Evolutionary conservation across 2,329 filamentous ascomycete species (phyloP), one percentile per base, ranked within the genome.

Genomic region (Exophiala dermatitidis): DNA sequence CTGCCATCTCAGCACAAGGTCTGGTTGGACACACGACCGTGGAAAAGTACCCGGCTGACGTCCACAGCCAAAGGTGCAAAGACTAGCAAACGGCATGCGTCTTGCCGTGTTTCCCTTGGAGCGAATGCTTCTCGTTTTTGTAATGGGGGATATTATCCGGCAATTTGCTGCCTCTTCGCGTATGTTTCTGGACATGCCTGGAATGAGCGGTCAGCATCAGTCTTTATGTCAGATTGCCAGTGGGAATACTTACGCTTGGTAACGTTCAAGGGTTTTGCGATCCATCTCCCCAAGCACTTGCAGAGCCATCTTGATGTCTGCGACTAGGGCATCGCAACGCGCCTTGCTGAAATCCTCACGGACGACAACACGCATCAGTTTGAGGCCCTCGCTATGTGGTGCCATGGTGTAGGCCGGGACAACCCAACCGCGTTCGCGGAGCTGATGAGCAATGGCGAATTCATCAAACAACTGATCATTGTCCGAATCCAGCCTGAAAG

Each of bases 381-480:
- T 94, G 66, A 96, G 77, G 60, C 83, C 76, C 52, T 88, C 77
- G 12, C 88, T 90, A 67, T 95, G 79, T 12, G 90, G 90, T 0
- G 91, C 91, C 91, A 96, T 96, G 37, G 90, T 97, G 73, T 97
- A 97, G 0, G 91, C 91, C 0, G 91, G 91, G 0, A 96, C 88
- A 31, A 96, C 86, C 91, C 91, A 97, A 41, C 88, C 88, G 33
- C 90, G 82, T 60, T 88, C 83, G 48, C 91, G 85, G 29, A 96
- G 80, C 69, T 90, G 86, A 67, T 95, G 90, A 1, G 91, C 90
- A 38, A 90, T 73, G 0, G 85, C 79, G 57, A 90, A 90, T 69
- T 90, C 86, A 64, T 89, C 85, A 63, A 81, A 89, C 48, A 77
- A 71, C 29, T 81, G 76, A 3, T 73, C 72, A 4, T 74, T 67